Evolutionary conservation across 345 rosid genomes (phyloP).

Genomic region (Rhizophora apiculata): DNA sequence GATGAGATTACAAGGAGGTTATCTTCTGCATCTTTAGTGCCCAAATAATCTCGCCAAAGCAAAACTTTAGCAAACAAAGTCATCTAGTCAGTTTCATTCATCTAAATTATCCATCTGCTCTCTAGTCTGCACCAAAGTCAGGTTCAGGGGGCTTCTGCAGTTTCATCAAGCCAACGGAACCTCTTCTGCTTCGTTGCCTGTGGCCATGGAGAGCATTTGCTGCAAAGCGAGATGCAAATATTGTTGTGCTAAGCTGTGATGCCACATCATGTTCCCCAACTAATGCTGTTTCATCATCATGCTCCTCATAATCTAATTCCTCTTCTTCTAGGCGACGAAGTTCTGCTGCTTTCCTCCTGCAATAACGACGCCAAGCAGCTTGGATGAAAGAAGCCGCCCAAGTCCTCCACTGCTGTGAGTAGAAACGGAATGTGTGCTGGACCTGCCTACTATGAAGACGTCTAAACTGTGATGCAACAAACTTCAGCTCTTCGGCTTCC

Average conservation of each 20-base stretch:
- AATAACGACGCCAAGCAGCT: slow-evolving; percentile 66
- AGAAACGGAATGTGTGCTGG: slow-evolving; percentile 81
- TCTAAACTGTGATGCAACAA: slow-evolving; percentile 81
- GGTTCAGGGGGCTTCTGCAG: slow-evolving; percentile 84
- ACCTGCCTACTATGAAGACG: slow-evolving; percentile 85
- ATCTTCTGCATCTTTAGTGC: not conserved
- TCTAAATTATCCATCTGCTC: not conserved
- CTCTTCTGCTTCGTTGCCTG: slow-evolving; percentile 25
- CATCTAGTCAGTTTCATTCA: not conserved
- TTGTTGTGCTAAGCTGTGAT: slow-evolving; percentile 56
- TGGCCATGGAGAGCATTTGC: slow-evolving; percentile 61
- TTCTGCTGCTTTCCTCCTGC: slow-evolving; percentile 57
- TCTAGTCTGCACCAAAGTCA: slow-evolving; percentile 41
- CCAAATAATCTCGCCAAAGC: not conserved
- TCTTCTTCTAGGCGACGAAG: slow-evolving; percentile 50
- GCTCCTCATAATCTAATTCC: slow-evolving; percentile 27
- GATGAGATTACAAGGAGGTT: not conserved
- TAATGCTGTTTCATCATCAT: slow-evolving; percentile 30
- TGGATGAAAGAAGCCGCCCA: slow-evolving; percentile 87
- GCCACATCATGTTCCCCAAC: slow-evolving; percentile 17
- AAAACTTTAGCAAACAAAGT: not conserved
- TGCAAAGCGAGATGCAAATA: slow-evolving; percentile 74
- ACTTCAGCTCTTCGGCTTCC: slow-evolving; percentile 82
- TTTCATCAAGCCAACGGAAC: slow-evolving; percentile 35
- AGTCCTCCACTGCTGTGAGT: slow-evolving; percentile 94